phyloP scores from a whole-genome alignment of 805 yeast genomes.

The Saccharomycopsis vini region DNA sequence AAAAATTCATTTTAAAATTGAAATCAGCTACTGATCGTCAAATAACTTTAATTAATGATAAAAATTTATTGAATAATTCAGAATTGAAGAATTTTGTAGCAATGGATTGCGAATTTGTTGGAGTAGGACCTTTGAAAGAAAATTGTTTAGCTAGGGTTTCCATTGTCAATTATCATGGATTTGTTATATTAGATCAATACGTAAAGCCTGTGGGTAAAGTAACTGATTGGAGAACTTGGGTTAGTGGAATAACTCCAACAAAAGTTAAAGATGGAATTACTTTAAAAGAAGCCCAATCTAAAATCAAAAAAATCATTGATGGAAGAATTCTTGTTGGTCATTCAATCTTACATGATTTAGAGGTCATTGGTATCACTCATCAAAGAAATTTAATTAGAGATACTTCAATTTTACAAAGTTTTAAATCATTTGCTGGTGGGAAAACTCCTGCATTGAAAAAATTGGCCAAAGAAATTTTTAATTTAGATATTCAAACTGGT shows the following conservation, averaged over 20 bases:
- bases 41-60: no score
- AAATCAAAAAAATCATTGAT: constrained; percentile 42
- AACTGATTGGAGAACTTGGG: constrained; percentile 90
- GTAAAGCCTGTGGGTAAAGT: constrained; percentile 71
- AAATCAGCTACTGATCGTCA: no score
- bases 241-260: constrained; percentile 70
- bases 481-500: constrained; percentile 57
- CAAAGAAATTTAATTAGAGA: constrained; percentile 61
- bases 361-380: constrained; percentile 56
- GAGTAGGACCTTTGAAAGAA: constrained; percentile 51
- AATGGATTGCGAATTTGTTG: constrained; percentile 92
- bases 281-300: constrained; percentile 57
- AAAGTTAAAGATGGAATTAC: constrained; percentile 61
- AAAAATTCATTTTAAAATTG: neutral
- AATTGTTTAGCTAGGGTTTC: constrained; percentile 83
- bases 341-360: constrained; percentile 72
- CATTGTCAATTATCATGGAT: constrained; percentile 75
- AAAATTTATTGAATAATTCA: no score
- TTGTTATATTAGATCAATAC: constrained; percentile 57
- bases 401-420: constrained; percentile 57
- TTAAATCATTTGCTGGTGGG: constrained; percentile 51
- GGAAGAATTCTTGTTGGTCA: constrained; percentile 71
- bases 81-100: constrained; percentile 56
- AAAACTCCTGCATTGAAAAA: constrained; percentile 67
- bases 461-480: constrained; percentile 47